Evolutionary conservation across 208 protist species (phyloP), one percentile per base, ranked within the genome.

Genomic region (Crithidia thermophila): DNA sequence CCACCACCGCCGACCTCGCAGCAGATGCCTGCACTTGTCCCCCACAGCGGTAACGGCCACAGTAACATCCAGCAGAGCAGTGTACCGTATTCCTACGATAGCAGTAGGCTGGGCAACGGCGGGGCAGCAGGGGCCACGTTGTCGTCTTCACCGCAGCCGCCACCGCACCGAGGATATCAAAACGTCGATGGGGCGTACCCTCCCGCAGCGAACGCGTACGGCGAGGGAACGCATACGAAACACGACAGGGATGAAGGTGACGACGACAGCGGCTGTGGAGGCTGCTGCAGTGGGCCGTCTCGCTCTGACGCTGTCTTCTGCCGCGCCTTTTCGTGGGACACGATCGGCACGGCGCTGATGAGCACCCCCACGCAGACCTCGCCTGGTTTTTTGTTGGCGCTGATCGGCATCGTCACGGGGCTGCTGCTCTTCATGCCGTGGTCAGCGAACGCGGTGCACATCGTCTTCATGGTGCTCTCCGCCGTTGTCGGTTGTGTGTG

Each of bases 401-500:
- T 81, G 13, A 63, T 81, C 3, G 89, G 84, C 14, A 27, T 90
- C 5, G 49, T 89, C 10, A 82, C 75, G 13, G 84, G 75, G 10
- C 16, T 89, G 20, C 83, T 94, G 57, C 77, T 88, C 39, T 96
- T 88, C 50, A 64, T 94, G 27, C 91, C 91, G 8, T 93, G 81
- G 78, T 89, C 84, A 1, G 30, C 55, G 2, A 87, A 85, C 56
- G 39, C 74, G 2, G 58, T 85, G 30, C 90, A 94, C 23, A 83
- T 96, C 50, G 40, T 83, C 1, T 82, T 96, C 34, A 85, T 94
- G 31, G 72, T 81, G 4, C 25, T 88, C 6, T 78, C 77, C 14
- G 59, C 71, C 9, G 57, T 81, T 13, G 39, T 90, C 50, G 85
- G 80, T 21, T 62, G 79, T 13, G 56, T 76, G 14, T 77, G 73